Evolutionary conservation across 129 eudicot species (phyloP).

Genomic region (Deinandra increscens): DNA sequence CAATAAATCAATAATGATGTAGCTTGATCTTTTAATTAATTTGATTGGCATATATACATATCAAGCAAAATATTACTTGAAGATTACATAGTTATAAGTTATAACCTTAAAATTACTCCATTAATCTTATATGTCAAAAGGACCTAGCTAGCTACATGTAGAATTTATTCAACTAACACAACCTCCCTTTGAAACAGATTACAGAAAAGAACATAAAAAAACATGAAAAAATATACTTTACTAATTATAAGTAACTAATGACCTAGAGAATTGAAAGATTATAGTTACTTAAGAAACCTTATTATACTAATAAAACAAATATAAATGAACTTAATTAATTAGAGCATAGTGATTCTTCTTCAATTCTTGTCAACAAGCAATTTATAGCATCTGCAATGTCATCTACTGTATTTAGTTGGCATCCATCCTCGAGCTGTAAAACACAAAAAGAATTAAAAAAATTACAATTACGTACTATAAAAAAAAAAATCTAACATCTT

Average conservation of each 20-base stretch:
- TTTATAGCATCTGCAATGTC: constrained; percentile 65
- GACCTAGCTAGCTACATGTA: background rate
- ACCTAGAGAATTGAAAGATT: constrained; percentile 14
- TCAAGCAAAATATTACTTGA: no score
- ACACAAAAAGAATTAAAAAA: no score
- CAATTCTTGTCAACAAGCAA: constrained; percentile 49
- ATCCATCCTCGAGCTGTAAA: constrained; percentile 64
- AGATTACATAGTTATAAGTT: no score
- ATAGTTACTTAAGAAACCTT: constrained; percentile 12
- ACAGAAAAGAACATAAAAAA: background rate
- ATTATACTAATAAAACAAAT: constrained; percentile 8
- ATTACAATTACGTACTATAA: background rate
- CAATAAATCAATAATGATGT: no score
- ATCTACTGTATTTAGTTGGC: constrained; percentile 60
- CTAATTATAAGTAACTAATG: background rate
- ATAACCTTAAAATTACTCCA: background rate
- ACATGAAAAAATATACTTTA: background rate
- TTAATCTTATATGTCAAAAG: constrained; percentile 10
- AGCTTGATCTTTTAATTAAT: no score
- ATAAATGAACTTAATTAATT: constrained; percentile 17
- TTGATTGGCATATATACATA: no score
- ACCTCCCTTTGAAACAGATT: background rate
- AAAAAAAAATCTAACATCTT: no score
- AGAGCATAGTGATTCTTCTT: constrained; percentile 47
- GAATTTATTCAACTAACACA: background rate